Base-by-base conservation (phyloP, 2,329 filamentous ascomycete species). In the Aspergillus tubingensis region DNA sequence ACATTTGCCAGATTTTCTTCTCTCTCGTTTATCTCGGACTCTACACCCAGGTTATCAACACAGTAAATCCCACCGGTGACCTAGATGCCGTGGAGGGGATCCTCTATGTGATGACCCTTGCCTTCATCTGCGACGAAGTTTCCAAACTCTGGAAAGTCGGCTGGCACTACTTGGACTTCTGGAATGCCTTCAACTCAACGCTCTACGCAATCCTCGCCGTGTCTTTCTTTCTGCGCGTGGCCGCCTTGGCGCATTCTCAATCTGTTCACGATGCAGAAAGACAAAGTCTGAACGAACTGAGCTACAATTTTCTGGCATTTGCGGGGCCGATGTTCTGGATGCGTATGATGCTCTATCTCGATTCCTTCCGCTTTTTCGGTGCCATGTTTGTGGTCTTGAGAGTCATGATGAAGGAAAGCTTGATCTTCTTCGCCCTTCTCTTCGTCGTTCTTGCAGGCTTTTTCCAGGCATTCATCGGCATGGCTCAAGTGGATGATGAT, bases 341-440 rank as follows among this genome's bases (percentile, higher is more conserved):
- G 72, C 90, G 95, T 4, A 83, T 99, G 61, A 80, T 99, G 63
- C 85, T 99, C 6, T 99, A 97, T 73, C 86, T 99, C 17, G 95
- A 99, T 77, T 91, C 90, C 0, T 86, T 96, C 83, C 88, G 91
- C 58, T 99, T 99, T 82, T 99, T 99, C 70, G 95, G 95, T 23
- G 92, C 94, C 53, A 99, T 99, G 95, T 85, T 99, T 1, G 94
- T 99, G 2, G 93, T 99, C 2, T 82, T 99, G 48, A 96, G 98
- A 75, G 90, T 93, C 54, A 93, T 94, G 91, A 93, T 94, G 90
- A 92, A 91, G 71, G 90, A 94, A 76, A 96, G 91, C 0, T 82
- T 97, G 68, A 98, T 98, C 65, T 99, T 99, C 82, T 99, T 99
- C 71, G 92, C 93, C 1, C 83, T 99, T 17, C 83, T 99, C 8